phyloP scores from a whole-genome alignment of 108 stramenopile genomes.

The Nitzschia putrida region DNA sequence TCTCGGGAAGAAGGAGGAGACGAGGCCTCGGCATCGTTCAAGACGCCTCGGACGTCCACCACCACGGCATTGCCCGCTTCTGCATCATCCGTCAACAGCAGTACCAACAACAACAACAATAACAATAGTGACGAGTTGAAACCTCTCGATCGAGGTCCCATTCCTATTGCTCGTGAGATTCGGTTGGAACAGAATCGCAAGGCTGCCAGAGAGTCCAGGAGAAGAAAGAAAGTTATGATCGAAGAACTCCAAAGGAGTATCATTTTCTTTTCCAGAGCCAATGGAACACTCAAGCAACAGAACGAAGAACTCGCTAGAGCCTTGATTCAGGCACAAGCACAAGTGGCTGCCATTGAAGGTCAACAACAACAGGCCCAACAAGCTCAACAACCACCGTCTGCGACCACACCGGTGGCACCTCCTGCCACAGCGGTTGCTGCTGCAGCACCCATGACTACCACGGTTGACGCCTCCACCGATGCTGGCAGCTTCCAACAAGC shows the following conservation, averaged over 20 bases:
- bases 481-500: constrained; percentile 24
- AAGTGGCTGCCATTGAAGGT: constrained; percentile 47
- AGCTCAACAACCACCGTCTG: constrained; percentile 4
- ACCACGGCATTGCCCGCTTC: neutral
- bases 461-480: neutral
- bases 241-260: constrained; percentile 84
- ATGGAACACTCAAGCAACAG: constrained; percentile 68
- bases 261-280: constrained; percentile 80
- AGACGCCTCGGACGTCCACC: too few species aligned
- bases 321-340: constrained; percentile 65
- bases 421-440: constrained; percentile 6
- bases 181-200: constrained; percentile 87
- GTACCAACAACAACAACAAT: too few species aligned
- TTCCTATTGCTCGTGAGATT: constrained; percentile 62
- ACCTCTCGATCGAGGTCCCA: constrained; percentile 1
- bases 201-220: constrained; percentile 79
- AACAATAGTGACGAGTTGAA: neutral
- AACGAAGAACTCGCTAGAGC: constrained; percentile 71
- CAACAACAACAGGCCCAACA: constrained; percentile 9
- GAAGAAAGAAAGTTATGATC: constrained; percentile 84
- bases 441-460: neutral
- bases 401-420: neutral
- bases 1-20: neutral
- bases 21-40: neutral
- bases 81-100: neutral